These are phyloP conservation scores for Alliaria petiolata DNA, from an alignment of 345 rosid species.

Conservation along the genomic window DNA sequence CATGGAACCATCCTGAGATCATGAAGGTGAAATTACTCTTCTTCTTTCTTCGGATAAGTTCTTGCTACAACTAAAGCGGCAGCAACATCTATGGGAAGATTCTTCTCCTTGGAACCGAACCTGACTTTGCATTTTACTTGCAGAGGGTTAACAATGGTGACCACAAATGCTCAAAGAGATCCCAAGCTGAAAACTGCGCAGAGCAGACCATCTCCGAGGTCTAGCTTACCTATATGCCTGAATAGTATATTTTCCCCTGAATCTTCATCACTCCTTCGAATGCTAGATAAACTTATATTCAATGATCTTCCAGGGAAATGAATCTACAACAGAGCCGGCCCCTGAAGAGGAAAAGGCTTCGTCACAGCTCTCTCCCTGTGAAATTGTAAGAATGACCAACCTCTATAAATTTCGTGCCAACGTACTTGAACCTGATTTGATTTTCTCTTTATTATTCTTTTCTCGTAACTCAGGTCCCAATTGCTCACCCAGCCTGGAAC, in stretches of 20 bases:
- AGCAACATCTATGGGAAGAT: background rate
- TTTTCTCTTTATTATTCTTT: background rate
- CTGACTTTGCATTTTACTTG: conserved; percentile 18
- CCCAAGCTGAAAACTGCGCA: conserved; percentile 23
- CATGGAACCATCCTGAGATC: conserved; percentile 76
- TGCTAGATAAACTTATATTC: conserved; percentile 10
- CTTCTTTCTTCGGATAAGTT: background rate
- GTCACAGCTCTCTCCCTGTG: conserved; percentile 31
- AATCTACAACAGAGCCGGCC: conserved; percentile 34
- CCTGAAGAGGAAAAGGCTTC: conserved; percentile 21
- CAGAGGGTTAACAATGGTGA: conserved; percentile 75
- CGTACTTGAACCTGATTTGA: background rate
- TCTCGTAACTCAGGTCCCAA: conserved; percentile 20
- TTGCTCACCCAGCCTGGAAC: conserved; percentile 40
- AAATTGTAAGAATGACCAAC: conserved; percentile 36
- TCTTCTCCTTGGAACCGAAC: background rate
- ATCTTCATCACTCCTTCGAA: background rate
- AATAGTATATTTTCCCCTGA: background rate
- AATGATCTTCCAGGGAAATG: conserved; percentile 36
- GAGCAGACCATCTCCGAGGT: conserved; percentile 61
- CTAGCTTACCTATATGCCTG: background rate
- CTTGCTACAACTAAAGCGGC: background rate
- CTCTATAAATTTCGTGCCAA: background rate
- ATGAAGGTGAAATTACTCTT: conserved; percentile 48
- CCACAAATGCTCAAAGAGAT: conserved; percentile 53